Base-by-base conservation (phyloP, 1,284 basidiomycete species). In the Ganoderma resinaceum region DNA sequence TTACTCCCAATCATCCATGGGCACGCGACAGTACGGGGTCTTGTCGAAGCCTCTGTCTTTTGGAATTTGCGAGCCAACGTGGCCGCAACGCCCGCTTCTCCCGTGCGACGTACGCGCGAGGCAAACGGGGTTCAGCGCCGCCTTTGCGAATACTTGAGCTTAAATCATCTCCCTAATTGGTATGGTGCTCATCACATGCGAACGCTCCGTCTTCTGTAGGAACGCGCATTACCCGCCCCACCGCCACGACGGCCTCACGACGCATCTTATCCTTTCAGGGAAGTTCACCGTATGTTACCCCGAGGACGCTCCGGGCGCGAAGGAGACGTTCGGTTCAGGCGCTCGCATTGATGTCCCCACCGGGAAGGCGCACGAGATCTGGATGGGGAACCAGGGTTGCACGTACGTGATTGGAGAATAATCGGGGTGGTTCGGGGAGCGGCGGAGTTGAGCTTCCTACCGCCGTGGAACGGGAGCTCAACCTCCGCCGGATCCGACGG, bases 321-420 rank as follows among this genome's bases (percentile, higher is more conserved):
- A 76, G 63, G 76, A 78, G 60, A 76, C 76, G 5, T 79, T 78
- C 61, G 78, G 78, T 1, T 74, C 76, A 37, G 78, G 78, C 0
- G 74, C 74, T n/a, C 73, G 79, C 49, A 75, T 80, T 37, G 79
- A 80, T 66, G 77, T 80, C 4, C 75, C 75, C 14, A 78, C 76
- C 1, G 72, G 71, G 23, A 76, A 76, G 62, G 66, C 76, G 46
- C 79, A 80, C 62, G 79, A 80, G 68, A 77, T 79, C 1, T 80
- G 79, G 78, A 77, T 80, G 61, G 79, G 78, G 18, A 69, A 73
- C 37, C 72, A 76, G 35, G 79, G 78, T 20, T 80, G 79, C 67
- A 80, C 75, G 38, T 78, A 79, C 67, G 77, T 80, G 53, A 78
- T 80, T 38, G 79, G 79, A 7, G 78, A 80, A 67, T 78, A 64